Conservation (phyloP, 371 early-diverging fungal genomes). For the Dinochytrium kinnereticum region DNA sequence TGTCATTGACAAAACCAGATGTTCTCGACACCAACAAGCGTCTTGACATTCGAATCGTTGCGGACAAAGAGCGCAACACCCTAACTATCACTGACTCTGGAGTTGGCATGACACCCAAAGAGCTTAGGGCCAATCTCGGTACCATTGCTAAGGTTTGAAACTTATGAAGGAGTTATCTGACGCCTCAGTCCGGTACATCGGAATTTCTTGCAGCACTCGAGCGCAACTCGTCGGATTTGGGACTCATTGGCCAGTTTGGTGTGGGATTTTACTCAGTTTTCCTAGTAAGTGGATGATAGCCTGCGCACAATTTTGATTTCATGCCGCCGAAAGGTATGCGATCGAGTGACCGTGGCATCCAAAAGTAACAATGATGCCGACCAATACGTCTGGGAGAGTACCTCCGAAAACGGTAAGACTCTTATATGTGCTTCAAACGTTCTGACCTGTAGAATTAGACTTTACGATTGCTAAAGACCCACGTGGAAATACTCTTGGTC, state of each 20-base stretch:
- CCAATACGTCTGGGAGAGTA: conserved; percentile 87
- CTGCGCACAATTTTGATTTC: conserved; percentile 59
- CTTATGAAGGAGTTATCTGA: background rate
- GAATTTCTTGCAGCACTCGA: conserved; percentile 80
- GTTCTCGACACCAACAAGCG: conserved; percentile 61
- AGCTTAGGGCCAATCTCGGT: conserved; percentile 91
- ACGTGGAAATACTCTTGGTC: conserved; percentile 73
- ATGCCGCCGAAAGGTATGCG: conserved; percentile 72
- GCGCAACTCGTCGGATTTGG: conserved; percentile 40
- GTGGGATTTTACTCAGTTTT: conserved; percentile 92
- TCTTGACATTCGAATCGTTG: conserved; percentile 75
- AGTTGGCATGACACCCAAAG: conserved; percentile 94
- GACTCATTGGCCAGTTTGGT: conserved; percentile 90
- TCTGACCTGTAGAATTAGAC: conserved; percentile 39
- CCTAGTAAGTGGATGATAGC: conserved; percentile 20
- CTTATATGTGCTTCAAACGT: background rate
- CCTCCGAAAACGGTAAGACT: conserved; percentile 54
- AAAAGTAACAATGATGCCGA: conserved; percentile 77
- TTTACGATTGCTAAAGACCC: conserved; percentile 90
- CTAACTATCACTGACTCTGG: conserved; percentile 92
- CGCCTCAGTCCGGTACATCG: conserved; percentile 65
- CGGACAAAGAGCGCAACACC: conserved; percentile 68
- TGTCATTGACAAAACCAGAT: conserved; percentile 71
- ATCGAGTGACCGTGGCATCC: conserved; percentile 90
- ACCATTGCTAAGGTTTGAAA: conserved; percentile 81